Percentiles rank a stretch among this genome's conserved stretches.
Conservation (phyloP, 257 asterid genomes). For the Datura wrightii region DNA sequence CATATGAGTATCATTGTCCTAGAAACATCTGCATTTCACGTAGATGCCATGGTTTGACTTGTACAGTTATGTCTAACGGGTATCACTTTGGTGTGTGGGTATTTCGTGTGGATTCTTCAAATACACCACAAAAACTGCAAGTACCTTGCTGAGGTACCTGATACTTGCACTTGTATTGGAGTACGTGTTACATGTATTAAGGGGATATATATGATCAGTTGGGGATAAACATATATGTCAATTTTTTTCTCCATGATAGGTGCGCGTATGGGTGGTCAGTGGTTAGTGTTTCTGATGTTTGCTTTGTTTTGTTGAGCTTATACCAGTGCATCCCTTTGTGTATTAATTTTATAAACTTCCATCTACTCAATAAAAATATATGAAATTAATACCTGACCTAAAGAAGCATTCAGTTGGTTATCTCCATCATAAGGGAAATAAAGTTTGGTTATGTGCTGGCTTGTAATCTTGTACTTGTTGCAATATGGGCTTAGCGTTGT, state of each 20-base stretch:
- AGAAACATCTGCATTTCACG: neutral
- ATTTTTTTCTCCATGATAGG: neutral
- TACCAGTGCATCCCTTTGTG: neutral
- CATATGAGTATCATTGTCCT: constrained; percentile 3
- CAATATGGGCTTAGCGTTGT: neutral
- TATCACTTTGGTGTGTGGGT: constrained; percentile 11
- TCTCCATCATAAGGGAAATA: constrained; percentile 13
- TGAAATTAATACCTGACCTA: neutral
- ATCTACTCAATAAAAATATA: neutral
- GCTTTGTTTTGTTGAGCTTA: neutral
- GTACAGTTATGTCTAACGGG: neutral
- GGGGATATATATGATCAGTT: neutral
- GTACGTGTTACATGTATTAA: neutral
- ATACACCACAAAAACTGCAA: neutral
- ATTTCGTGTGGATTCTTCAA: neutral
- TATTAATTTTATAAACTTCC: neutral
- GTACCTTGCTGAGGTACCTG: neutral
- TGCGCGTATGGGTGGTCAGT: neutral
- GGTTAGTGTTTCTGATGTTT: neutral
- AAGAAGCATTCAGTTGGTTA: neutral
- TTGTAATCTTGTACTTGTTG: constrained; percentile 2
- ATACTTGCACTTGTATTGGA: neutral
- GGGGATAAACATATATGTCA: neutral
- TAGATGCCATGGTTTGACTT: constrained; percentile 15
- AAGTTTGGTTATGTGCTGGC: constrained; percentile 16